phyloP scores from a whole-genome alignment of 2,329 filamentous ascomycete species.

The Aureobasidium mangrovei region DNA sequence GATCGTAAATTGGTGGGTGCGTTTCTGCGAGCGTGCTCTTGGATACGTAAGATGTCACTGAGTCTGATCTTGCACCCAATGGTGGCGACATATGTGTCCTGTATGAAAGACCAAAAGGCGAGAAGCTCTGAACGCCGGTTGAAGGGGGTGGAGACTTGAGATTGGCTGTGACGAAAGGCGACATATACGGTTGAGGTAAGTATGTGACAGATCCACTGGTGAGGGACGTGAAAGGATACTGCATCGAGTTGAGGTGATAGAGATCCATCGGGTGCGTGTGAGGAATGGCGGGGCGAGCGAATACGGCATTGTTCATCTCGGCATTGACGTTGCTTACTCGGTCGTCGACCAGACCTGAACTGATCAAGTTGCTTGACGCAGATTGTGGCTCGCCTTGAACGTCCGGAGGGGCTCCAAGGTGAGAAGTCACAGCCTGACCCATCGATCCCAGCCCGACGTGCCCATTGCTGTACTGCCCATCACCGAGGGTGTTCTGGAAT shows the following conservation, averaged over 20 bases:
- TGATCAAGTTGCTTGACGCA: background rate
- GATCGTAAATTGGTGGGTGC: background rate
- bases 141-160: background rate
- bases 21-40: background rate
- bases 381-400: slow-evolving; percentile 1
- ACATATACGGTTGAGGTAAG: slow-evolving; percentile 7
- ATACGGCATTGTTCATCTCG: background rate
- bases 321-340: background rate
- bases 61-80: slow-evolving; percentile 1
- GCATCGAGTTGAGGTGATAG: slow-evolving; percentile 3
- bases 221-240: background rate
- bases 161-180: background rate
- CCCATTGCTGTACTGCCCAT: background rate
- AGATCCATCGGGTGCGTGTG: background rate
- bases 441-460: background rate
- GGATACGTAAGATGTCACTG: slow-evolving; percentile 5
- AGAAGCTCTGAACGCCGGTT: background rate
- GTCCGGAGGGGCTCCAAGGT: background rate
- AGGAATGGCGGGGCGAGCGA: background rate
- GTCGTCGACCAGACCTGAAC: background rate
- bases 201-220: background rate
- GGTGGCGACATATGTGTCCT: background rate
- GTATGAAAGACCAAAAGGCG: background rate
- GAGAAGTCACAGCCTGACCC: background rate
- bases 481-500: background rate